Evolutionary conservation across 371 early-diverging fungal species (phyloP).

Genomic region (Coemansia linderi): DNA sequence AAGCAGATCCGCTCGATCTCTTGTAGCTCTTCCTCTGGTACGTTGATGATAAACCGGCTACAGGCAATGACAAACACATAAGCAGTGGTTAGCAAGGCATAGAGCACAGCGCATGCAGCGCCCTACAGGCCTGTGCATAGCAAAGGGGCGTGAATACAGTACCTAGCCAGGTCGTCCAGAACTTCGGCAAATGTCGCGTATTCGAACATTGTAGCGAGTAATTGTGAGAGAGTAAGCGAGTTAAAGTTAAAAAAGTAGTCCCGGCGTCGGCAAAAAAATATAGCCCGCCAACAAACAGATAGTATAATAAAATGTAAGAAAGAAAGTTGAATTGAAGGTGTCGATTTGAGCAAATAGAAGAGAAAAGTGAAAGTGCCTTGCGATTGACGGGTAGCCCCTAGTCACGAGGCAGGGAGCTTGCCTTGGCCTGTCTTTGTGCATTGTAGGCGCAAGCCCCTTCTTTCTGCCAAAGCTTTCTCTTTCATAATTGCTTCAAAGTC

Average conservation of each 20-base stretch:
- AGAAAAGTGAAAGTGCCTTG: not conserved
- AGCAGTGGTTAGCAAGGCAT: not conserved
- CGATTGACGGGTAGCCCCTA: not conserved
- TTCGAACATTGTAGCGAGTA: slow-evolving; percentile 59
- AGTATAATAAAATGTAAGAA: not conserved
- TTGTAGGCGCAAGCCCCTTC: not conserved
- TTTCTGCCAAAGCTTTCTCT: slow-evolving; percentile 7
- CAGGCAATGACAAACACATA: not conserved
- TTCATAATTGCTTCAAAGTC: not conserved
- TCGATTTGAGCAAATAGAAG: not conserved
- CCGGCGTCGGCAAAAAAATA: not conserved
- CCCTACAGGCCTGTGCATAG: not conserved
- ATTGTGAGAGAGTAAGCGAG: slow-evolving; percentile 2
- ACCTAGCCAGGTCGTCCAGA: slow-evolving; percentile 85
- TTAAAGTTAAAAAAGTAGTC: slow-evolving; percentile 10
- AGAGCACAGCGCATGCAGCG: not conserved
- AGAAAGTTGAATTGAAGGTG: not conserved
- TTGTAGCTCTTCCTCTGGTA: slow-evolving; percentile 89
- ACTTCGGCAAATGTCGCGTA: slow-evolving; percentile 75
- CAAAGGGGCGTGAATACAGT: slow-evolving; percentile 6
- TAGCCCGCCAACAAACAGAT: slow-evolving; percentile 9
- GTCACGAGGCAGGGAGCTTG: not conserved
- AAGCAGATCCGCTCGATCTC: slow-evolving; percentile 95
- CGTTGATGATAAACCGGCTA: slow-evolving; percentile 95
- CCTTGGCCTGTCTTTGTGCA: too few relatives aligned